A percentile compares a stretch with the other conserved stretches of the same genome.
Evolutionary conservation across 805 yeast genomes (phyloP).

Genomic region (Isabelozyma pseudorhagii): DNA sequence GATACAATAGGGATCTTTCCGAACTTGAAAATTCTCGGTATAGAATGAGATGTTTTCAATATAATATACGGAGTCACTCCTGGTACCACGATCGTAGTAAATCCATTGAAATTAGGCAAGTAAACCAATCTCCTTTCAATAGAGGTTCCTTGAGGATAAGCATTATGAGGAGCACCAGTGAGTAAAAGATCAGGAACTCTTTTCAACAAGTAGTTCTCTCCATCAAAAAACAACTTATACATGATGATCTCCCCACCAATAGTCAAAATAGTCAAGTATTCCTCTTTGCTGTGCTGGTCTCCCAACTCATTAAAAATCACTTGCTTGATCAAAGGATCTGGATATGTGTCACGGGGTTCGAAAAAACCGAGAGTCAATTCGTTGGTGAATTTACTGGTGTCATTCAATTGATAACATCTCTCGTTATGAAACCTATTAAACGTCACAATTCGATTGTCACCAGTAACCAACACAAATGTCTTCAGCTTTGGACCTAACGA

Average conservation of each 20-base stretch:
- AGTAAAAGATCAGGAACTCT: slow-evolving; percentile 47
- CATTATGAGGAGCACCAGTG: slow-evolving; percentile 80
- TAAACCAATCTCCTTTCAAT: slow-evolving; percentile 67
- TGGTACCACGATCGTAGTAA: slow-evolving; percentile 62
- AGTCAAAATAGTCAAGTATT: slow-evolving; percentile 67
- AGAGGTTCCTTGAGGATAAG: slow-evolving; percentile 63
- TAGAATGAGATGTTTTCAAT: slow-evolving; percentile 59
- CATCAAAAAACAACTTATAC: slow-evolving; percentile 56
- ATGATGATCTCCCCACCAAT: slow-evolving; percentile 77
- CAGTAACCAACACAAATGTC: slow-evolving; percentile 65
- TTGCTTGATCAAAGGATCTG: slow-evolving; percentile 75
- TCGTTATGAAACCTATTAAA: slow-evolving; percentile 56
- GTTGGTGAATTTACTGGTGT: slow-evolving; percentile 46
- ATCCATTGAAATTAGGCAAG: slow-evolving; percentile 55
- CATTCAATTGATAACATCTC: slow-evolving; percentile 51
- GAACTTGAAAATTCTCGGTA: slow-evolving; percentile 65
- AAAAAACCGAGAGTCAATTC: slow-evolving; percentile 42
- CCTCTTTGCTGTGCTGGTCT: slow-evolving; percentile 49
- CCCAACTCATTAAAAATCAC: slow-evolving; percentile 64
- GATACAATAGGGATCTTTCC: slow-evolving; percentile 65
- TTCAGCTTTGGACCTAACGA: slow-evolving; percentile 27
- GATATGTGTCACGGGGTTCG: slow-evolving; percentile 51
- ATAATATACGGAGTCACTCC: slow-evolving; percentile 73
- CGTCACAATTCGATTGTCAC: slow-evolving; percentile 68
- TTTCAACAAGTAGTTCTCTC: slow-evolving; percentile 36